These are phyloP conservation scores for Blastosporella zonata DNA, from an alignment of 1,284 basidiomycete species.

Conservation along the genomic window DNA sequence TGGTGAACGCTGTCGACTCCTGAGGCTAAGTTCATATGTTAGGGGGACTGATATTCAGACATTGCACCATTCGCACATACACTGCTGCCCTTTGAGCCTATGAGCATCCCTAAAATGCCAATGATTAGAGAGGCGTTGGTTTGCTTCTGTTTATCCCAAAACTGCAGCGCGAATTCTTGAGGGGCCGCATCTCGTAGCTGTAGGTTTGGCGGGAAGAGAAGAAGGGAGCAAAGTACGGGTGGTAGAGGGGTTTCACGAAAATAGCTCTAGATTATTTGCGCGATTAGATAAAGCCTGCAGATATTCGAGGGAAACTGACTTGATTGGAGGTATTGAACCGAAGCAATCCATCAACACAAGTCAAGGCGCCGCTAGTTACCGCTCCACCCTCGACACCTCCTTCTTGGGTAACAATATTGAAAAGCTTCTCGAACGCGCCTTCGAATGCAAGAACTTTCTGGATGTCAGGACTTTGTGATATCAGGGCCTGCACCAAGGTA, in stretches of 20 bases:
- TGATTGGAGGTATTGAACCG: conserved; percentile 96
- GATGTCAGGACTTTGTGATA: conserved; percentile 87
- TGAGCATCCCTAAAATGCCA: conserved; percentile 74
- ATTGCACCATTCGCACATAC: conserved; percentile 36
- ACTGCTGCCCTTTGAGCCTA: conserved; percentile 69
- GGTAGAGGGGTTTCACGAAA: conserved; percentile 92
- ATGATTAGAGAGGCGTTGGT: conserved; percentile 78
- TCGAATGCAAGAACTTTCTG: conserved; percentile 98
- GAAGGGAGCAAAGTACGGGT: conserved; percentile 74
- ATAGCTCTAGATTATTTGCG: conserved; percentile 70
- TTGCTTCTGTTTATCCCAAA: conserved; percentile 92
- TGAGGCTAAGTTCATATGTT: conserved; percentile 40
- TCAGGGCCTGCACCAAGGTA: conserved; percentile 78
- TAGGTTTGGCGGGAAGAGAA: conserved; percentile 81
- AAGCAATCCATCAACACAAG: conserved; percentile 82
- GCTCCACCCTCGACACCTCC: conserved; percentile 91
- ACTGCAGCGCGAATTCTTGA: conserved; percentile 93
- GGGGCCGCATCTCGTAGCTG: conserved; percentile 67
- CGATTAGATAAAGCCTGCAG: conserved; percentile 4
- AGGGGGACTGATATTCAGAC: neutral
- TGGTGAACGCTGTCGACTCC: conserved; percentile 67
- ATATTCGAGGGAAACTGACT: conserved; percentile 42
- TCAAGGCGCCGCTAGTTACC: conserved; percentile 84
- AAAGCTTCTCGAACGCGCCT: conserved; percentile 94
- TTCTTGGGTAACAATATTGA: conserved; percentile 85